phyloP scores from a whole-genome alignment of 1,284 basidiomycete genomes.

The Microbotryum scabiosae region DNA sequence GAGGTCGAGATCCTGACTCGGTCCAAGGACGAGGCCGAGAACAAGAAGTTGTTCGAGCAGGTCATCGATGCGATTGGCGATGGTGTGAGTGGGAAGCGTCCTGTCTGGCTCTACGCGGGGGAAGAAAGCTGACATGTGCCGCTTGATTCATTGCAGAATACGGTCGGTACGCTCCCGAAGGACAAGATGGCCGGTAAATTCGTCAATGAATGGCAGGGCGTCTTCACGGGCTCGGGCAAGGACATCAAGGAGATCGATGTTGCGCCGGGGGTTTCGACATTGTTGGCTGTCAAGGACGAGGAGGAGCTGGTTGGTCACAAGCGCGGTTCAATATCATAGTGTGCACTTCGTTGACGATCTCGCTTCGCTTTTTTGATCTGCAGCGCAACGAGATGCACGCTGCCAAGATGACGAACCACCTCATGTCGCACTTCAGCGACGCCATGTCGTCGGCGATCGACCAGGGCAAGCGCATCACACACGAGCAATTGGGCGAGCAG shows the following conservation, averaged over 20 bases:
- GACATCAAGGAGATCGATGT: conserved; percentile 67
- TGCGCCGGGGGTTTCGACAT: conserved; percentile 59
- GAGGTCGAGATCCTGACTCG: conserved; percentile 39
- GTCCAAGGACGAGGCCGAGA: conserved; percentile 40
- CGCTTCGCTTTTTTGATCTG: conserved; percentile 1
- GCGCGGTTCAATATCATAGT: not conserved
- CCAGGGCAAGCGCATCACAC: conserved; percentile 78
- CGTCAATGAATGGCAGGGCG: conserved; percentile 63
- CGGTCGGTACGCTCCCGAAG: conserved; percentile 63
- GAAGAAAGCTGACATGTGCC: not conserved
- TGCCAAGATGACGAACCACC: conserved; percentile 70
- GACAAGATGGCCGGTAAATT: conserved; percentile 72
- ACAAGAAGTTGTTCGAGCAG: conserved; percentile 39
- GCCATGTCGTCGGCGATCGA: conserved; percentile 88
- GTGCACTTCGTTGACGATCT: not conserved
- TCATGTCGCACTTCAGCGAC: conserved; percentile 77
- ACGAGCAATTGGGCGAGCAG: conserved; percentile 72
- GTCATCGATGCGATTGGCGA: conserved; percentile 30
- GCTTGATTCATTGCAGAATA: conserved; percentile 37
- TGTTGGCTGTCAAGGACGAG: conserved; percentile 80
- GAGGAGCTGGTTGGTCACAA: conserved; percentile 67
- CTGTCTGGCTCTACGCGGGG: not conserved
- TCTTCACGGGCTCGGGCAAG: conserved; percentile 29
- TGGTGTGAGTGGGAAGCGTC: conserved; percentile 13
- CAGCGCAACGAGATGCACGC: conserved; percentile 71